phyloP scores from a whole-genome alignment of 768 basidiomycete genomes.

The Amanita jacksonii region DNA sequence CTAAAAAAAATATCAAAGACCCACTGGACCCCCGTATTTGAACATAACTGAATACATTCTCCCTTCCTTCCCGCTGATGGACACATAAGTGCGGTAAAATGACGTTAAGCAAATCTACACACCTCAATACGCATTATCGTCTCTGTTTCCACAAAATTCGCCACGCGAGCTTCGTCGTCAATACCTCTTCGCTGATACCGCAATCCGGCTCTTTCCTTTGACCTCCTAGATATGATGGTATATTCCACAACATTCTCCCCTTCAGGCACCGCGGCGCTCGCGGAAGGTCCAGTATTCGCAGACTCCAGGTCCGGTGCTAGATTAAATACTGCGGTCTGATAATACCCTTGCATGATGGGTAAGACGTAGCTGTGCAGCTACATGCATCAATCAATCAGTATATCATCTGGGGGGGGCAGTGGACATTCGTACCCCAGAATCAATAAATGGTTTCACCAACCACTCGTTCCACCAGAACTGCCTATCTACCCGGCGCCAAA shows the following conservation, averaged over 20 bases:
- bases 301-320: constrained; percentile 38
- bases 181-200: constrained; percentile 93
- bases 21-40: constrained; percentile 88
- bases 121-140: constrained; percentile 80
- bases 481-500: constrained; percentile 85
- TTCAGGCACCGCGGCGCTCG: not conserved
- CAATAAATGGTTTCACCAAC: constrained; percentile 75
- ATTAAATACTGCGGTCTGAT: constrained; percentile 63
- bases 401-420: constrained; percentile 7
- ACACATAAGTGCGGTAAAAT: not conserved
- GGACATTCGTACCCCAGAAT: constrained; percentile 61
- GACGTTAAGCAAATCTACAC: constrained; percentile 11
- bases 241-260: constrained; percentile 47
- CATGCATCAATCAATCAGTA: not conserved
- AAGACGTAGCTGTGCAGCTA: constrained; percentile 79
- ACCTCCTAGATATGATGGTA: constrained; percentile 75
- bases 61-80: constrained; percentile 56
- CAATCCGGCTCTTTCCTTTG: constrained; percentile 83
- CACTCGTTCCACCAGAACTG: constrained; percentile 98
- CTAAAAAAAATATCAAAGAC: constrained; percentile 19
- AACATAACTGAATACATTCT: constrained; percentile 80
- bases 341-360: constrained; percentile 91
- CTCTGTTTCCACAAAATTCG: constrained; percentile 96
- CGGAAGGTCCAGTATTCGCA: not conserved
- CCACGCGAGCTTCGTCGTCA: constrained; percentile 87